Base-by-base conservation (phyloP, 1,139 yeast genomes). In the Geotrichum reessii region DNA sequence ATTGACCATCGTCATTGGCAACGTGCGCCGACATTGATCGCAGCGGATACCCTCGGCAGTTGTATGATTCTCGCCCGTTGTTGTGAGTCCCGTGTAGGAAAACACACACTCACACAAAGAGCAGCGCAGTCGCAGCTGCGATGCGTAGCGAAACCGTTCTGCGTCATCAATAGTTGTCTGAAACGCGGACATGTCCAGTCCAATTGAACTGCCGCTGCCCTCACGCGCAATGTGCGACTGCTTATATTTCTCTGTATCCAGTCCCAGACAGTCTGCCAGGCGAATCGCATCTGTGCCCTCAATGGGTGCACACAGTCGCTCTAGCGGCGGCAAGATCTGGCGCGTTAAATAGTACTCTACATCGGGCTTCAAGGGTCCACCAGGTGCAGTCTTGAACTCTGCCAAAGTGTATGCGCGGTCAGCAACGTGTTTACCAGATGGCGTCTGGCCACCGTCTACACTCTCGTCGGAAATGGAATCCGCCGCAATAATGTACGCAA, bases 251-350 rank as follows among this genome's bases (percentile, higher is more conserved):
- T 79, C 80, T 52, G 88, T 78, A 67, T 91, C 96, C 50, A 93
- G 77, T 0, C 96, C 96, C 52, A 95, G 77, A 2, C 87, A 78
- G 54, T 80, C 79, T 1, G 97, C 96, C 37, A 93, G 78, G 64
- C 95, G 80, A 54, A 84, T 82, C 69, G 85, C 80, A 69, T 93
- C 98, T 61, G 89, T 81, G 46, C 98, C 97, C 63, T 90, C 95
- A 59, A 95, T 85, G 64, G 87, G 82, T 64, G 87, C 95, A 55
- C 93, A 77, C 57, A 95, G 76, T 73, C 99, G 85, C 69, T 90
- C 95, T 14, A 93, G 85, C 1, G 98, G 98, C 1, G 96, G 93
- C 69, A 87, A 83, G 17, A 95, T 81, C 73, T 95, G 99, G 70
- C 89, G 87, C 63, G 87, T 95, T 66, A 92, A 77, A 69, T 95